These are phyloP conservation scores for Claviceps monticola DNA, from an alignment of 2,329 filamentous ascomycete species.

Conservation along the genomic window DNA sequence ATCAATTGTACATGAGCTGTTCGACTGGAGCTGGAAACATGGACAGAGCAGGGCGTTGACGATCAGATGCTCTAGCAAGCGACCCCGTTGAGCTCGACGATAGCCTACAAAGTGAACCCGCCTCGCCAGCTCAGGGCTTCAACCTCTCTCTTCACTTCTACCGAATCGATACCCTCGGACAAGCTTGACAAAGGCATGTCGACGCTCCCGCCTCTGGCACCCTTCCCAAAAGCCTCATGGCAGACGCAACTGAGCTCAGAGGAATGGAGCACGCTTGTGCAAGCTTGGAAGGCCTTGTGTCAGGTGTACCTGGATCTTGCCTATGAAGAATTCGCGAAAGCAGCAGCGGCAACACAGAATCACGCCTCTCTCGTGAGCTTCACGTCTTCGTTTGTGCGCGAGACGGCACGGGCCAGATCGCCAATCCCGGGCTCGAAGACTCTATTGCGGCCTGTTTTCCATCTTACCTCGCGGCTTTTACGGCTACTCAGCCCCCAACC, in stretches of 20 bases:
- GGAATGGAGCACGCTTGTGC: conserved; percentile 68
- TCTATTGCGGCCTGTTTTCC: conserved; percentile 51
- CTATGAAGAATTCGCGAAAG: conserved; percentile 37
- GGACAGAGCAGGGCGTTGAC: not conserved
- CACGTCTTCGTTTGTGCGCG: conserved; percentile 45
- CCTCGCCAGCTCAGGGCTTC: not conserved
- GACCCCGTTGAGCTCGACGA: not conserved
- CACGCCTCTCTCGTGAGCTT: conserved; percentile 39
- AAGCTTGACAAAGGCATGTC: conserved; percentile 16
- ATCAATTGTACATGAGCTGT: not conserved
- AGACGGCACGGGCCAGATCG: conserved; percentile 23
- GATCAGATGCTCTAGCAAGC: not conserved
- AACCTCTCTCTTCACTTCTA: not conserved
- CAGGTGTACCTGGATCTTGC: conserved; percentile 49
- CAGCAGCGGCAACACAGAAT: conserved; percentile 24
- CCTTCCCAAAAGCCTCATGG: conserved; percentile 58
- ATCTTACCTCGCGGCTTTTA: conserved; percentile 46
- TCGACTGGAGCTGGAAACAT: not conserved
- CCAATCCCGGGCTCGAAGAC: conserved; percentile 14
- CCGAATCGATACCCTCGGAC: not conserved
- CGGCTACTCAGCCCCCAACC: conserved; percentile 20
- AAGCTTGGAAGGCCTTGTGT: conserved; percentile 60
- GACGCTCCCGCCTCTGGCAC: conserved; percentile 50
- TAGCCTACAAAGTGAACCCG: not conserved
- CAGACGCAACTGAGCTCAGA: conserved; percentile 48